Conservation (phyloP, 2,329 filamentous ascomycete genomes). For the Juglanconis oblonga region DNA sequence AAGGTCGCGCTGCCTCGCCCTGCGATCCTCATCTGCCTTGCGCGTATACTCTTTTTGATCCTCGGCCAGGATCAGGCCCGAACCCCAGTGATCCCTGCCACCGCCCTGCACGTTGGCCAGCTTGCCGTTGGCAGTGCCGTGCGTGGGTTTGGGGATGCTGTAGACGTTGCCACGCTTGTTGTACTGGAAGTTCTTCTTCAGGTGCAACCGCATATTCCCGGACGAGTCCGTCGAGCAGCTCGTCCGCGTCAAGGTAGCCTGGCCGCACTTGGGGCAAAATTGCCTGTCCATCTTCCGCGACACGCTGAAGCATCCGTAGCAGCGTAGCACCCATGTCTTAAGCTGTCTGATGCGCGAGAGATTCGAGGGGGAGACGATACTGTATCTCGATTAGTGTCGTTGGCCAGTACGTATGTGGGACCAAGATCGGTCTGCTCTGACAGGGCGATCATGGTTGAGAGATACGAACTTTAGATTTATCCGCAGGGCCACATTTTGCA, state of each 20-base stretch:
- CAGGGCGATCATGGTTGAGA: not conserved
- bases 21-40: slow-evolving; percentile 61
- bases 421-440: not conserved
- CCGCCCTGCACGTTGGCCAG: slow-evolving; percentile 60
- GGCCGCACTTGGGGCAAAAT: slow-evolving; percentile 90
- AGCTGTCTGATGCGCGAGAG: slow-evolving; percentile 79
- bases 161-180: slow-evolving; percentile 91
- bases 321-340: slow-evolving; percentile 86
- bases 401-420: too few species aligned
- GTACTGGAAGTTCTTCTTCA: slow-evolving; percentile 95
- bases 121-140: slow-evolving; percentile 78
- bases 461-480: slow-evolving; percentile 68
- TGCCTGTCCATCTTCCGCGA: slow-evolving; percentile 83
- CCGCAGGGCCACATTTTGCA: slow-evolving; percentile 94
- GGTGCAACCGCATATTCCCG: slow-evolving; percentile 79
- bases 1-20: slow-evolving; percentile 71
- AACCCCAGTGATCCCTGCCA: slow-evolving; percentile 85
- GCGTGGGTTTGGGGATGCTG: slow-evolving; percentile 86
- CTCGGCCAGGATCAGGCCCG: slow-evolving; percentile 79
- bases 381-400: slow-evolving; percentile 28
- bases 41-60: slow-evolving; percentile 91
- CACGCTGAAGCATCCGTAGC: slow-evolving; percentile 87
- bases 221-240: slow-evolving; percentile 79
- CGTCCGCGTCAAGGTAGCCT: slow-evolving; percentile 79
- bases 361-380: slow-evolving; percentile 70